phyloP scores from a whole-genome alignment of 148 eudicot species.

The Rheum nobile region DNA sequence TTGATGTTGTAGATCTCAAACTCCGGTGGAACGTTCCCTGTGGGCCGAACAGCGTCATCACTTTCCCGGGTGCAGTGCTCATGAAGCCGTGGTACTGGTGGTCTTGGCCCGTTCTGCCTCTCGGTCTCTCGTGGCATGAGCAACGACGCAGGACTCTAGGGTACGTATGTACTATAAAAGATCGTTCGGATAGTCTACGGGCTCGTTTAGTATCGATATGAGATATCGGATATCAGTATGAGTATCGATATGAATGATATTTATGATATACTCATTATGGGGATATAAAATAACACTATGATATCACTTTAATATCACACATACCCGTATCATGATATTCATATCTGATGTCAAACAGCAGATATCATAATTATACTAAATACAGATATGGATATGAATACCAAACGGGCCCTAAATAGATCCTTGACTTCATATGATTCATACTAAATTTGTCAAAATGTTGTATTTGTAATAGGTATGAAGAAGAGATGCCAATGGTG shows the following conservation, averaged over 20 bases:
- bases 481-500: slow-evolving; percentile 57
- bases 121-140: slow-evolving; percentile 90
- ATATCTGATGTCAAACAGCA: too few relatives aligned
- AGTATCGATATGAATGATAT: too few relatives aligned
- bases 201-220: too few relatives aligned
- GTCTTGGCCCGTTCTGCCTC: slow-evolving; percentile 94
- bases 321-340: too few relatives aligned
- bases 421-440: too few relatives aligned
- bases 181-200: neutral
- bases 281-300: too few relatives aligned
- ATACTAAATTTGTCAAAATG: neutral
- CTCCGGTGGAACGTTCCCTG: slow-evolving; percentile 91
- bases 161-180: slow-evolving; percentile 20
- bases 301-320: too few relatives aligned
- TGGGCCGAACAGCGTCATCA: slow-evolving; percentile 91
- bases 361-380: too few relatives aligned
- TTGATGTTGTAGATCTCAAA: slow-evolving; percentile 42
- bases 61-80: slow-evolving; percentile 87
- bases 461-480: slow-evolving; percentile 38
- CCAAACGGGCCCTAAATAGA: too few relatives aligned
- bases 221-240: too few relatives aligned
- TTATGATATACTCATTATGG: too few relatives aligned
- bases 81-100: slow-evolving; percentile 99
- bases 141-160: slow-evolving; percentile 84
- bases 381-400: too few relatives aligned